A percentile compares a stretch with the other conserved stretches of the same genome.
Conservation (phyloP, 23 red algal species). For the Gracilaria domingensis region DNA sequence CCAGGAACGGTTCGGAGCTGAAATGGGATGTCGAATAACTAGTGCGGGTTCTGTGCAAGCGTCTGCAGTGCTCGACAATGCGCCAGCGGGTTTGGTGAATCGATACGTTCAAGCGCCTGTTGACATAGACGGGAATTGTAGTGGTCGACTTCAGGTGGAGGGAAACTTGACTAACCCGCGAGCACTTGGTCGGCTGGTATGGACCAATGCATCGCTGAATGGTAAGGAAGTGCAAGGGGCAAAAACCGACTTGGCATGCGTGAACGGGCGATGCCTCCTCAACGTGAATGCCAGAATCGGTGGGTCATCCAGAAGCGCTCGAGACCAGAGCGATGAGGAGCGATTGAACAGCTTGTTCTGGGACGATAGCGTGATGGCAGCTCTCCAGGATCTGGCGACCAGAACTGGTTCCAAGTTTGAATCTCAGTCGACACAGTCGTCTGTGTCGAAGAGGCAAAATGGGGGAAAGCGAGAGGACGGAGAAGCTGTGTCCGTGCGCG, state of each 20-base stretch:
- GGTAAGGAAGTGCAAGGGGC: conserved; percentile 52
- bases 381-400: conserved; percentile 38
- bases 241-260: conserved; percentile 47
- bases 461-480: background rate
- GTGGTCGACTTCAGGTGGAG: conserved; percentile 53
- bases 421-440: background rate
- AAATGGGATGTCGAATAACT: conserved; percentile 19
- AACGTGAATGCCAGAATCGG: conserved; percentile 59
- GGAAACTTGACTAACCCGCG: conserved; percentile 55
- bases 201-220: conserved; percentile 60
- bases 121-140: conserved; percentile 40
- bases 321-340: conserved; percentile 24
- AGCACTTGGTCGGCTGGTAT: conserved; percentile 50
- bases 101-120: conserved; percentile 23
- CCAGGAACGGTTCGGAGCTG: conserved; percentile 41
- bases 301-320: background rate
- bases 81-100: conserved; percentile 33
- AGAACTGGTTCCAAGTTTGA: background rate
- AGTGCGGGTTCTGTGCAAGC: conserved; percentile 29
- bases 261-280: conserved; percentile 63
- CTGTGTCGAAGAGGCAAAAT: background rate
- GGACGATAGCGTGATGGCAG: conserved; percentile 1
- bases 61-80: conserved; percentile 26
- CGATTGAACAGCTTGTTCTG: conserved; percentile 10
- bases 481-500: background rate